These are phyloP conservation scores for Sugiyamaella smithiae DNA, from an alignment of 805 yeast species.

Conservation along the genomic window DNA sequence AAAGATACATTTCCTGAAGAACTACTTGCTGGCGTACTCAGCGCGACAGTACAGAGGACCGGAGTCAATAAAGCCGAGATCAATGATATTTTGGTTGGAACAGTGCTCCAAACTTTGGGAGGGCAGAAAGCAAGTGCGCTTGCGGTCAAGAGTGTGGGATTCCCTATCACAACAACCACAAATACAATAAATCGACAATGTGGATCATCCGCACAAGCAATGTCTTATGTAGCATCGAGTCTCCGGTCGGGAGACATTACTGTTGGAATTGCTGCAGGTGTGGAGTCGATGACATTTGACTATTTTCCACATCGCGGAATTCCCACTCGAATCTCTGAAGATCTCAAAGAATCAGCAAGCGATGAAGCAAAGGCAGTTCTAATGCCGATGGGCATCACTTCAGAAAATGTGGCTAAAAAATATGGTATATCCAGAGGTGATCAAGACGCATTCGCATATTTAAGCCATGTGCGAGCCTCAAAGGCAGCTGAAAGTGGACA, in stretches of 20 bases:
- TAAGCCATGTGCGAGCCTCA: conserved; percentile 70
- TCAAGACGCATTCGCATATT: conserved; percentile 79
- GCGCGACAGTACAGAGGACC: conserved; percentile 32
- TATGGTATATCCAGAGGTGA: conserved; percentile 55
- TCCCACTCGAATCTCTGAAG: conserved; percentile 34
- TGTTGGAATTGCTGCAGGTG: conserved; percentile 42
- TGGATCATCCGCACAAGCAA: conserved; percentile 41
- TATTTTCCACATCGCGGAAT: conserved; percentile 42
- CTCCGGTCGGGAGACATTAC: conserved; percentile 34
- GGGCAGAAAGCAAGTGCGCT: conserved; percentile 41
- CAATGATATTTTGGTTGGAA: conserved; percentile 40
- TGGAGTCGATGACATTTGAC: conserved; percentile 43
- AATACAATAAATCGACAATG: conserved; percentile 41
- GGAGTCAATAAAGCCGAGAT: conserved; percentile 31
- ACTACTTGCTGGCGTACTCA: conserved; percentile 33
- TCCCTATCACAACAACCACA: conserved; percentile 37
- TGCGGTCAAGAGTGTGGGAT: conserved; percentile 37
- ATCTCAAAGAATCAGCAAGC: conserved; percentile 27
- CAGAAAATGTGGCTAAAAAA: conserved; percentile 70
- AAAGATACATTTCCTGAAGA: conserved; percentile 39
- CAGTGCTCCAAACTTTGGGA: conserved; percentile 39
- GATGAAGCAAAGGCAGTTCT: conserved; percentile 60
- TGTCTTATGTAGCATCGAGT: conserved; percentile 36
- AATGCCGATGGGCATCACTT: conserved; percentile 87
- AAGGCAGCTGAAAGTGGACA: conserved; percentile 55